Evolutionary conservation across 768 basidiomycete species (phyloP).

Genomic region (Lactarius pseudohatsudake): DNA sequence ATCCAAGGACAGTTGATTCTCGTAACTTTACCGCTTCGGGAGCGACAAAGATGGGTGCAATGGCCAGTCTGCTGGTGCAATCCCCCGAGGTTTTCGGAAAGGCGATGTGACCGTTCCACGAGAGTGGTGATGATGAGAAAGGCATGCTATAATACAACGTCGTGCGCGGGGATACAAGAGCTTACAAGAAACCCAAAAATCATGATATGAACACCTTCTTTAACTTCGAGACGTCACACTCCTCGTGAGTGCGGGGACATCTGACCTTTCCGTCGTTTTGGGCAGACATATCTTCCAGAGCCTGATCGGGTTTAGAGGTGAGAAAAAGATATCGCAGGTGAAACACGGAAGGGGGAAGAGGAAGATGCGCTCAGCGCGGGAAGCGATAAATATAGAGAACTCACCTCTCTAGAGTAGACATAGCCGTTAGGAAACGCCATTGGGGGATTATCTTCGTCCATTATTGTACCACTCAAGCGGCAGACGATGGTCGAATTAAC

Average conservation of each 20-base stretch:
- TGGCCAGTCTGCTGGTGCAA: neutral
- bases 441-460: slow-evolving; percentile 92
- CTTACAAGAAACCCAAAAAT: slow-evolving; percentile 23
- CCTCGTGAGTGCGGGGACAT: slow-evolving; percentile 73
- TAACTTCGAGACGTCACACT: slow-evolving; percentile 62
- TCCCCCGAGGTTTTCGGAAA: neutral
- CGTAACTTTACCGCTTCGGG: neutral
- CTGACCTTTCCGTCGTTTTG: slow-evolving; percentile 77
- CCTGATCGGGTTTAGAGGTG: slow-evolving; percentile 45
- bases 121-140: neutral
- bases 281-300: slow-evolving; percentile 82
- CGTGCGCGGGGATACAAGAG: neutral
- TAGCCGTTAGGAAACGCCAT: slow-evolving; percentile 89
- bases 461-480: slow-evolving; percentile 84
- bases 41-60: neutral
- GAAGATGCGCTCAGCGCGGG: neutral
- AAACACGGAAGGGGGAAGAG: neutral
- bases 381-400: slow-evolving; percentile 31
- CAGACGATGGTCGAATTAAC: slow-evolving; percentile 96
- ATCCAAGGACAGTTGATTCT: neutral
- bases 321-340: neutral
- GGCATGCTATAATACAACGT: slow-evolving; percentile 9
- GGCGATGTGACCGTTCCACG: neutral
- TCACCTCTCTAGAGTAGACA: slow-evolving; percentile 91
- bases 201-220: slow-evolving; percentile 91